These are phyloP conservation scores for Hibiscus syriacus DNA, from an alignment of 345 rosid genomes.

Conservation along the genomic window DNA sequence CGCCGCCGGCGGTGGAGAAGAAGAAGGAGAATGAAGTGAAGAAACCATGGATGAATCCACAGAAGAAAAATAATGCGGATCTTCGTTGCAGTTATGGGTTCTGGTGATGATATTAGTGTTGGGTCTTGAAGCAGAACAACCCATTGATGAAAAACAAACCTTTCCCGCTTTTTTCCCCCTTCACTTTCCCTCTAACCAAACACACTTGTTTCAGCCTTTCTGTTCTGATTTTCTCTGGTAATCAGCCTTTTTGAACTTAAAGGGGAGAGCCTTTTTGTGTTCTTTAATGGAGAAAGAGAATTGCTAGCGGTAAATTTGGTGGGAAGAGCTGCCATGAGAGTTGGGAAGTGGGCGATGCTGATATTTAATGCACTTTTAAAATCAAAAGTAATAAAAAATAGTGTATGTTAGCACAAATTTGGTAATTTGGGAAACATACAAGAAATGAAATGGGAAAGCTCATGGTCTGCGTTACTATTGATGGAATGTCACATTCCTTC, in stretches of 20 bases:
- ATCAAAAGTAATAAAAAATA: not conserved
- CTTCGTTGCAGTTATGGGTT: conserved; percentile 9
- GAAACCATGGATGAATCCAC: conserved; percentile 9
- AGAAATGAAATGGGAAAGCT: not conserved
- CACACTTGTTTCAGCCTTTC: not conserved
- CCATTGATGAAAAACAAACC: conserved; percentile 39
- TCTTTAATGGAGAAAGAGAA: not conserved
- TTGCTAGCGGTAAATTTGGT: not conserved
- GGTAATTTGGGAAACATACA: not conserved
- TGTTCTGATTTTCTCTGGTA: not conserved
- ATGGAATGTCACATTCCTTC: not conserved
- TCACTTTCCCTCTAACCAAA: not conserved
- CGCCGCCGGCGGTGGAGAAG: not conserved
- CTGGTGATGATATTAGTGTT: conserved; percentile 11
- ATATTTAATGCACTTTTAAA: conserved; percentile 14
- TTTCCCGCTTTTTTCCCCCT: not conserved
- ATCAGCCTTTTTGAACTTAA: conserved; percentile 1
- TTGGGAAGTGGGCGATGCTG: conserved; percentile 28
- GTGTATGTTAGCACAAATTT: not conserved
- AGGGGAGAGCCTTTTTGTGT: not conserved
- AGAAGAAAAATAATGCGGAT: conserved; percentile 15
- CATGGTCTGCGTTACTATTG: not conserved
- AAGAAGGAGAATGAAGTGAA: conserved; percentile 21
- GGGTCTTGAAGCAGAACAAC: conserved; percentile 63
- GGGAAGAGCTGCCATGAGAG: conserved; percentile 50